Evolutionary conservation across 495 filamentous ascomycete species (phyloP).

Genomic region (Penicillium goetzii): DNA sequence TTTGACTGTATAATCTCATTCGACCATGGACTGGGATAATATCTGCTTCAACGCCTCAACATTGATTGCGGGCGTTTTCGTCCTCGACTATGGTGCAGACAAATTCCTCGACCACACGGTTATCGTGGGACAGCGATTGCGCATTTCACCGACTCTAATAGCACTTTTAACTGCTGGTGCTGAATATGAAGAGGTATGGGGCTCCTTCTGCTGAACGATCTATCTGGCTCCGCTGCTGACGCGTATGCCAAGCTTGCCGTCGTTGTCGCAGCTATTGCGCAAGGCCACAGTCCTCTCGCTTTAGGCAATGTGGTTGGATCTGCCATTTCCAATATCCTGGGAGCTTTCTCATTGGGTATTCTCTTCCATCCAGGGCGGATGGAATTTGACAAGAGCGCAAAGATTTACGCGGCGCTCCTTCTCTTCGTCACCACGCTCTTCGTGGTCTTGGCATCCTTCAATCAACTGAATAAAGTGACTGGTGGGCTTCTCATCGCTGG

Average conservation of each 20-base stretch:
- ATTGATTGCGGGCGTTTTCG: constrained; percentile 31
- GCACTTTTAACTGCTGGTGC: constrained; percentile 58
- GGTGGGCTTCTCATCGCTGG: constrained; percentile 46
- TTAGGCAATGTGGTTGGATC: constrained; percentile 61
- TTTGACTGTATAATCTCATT: background rate
- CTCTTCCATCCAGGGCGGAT: constrained; percentile 37
- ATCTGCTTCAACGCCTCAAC: constrained; percentile 30
- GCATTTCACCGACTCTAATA: constrained; percentile 53
- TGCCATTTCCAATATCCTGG: constrained; percentile 59
- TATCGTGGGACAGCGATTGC: constrained; percentile 48
- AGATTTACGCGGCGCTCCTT: constrained; percentile 50
- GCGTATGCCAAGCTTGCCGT: constrained; percentile 52
- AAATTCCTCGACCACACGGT: constrained; percentile 59
- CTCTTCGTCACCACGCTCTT: constrained; percentile 45
- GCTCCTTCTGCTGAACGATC: no score
- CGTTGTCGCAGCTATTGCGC: constrained; percentile 50
- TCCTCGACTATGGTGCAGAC: constrained; percentile 38
- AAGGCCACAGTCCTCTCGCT: constrained; percentile 52
- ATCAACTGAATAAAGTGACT: constrained; percentile 30
- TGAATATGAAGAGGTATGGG: constrained; percentile 58
- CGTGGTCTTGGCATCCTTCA: constrained; percentile 35
- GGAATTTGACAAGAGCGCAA: constrained; percentile 50
- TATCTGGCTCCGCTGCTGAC: background rate
- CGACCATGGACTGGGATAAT: constrained; percentile 23
- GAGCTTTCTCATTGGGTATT: constrained; percentile 58